Base-by-base conservation (phyloP, 169 alveolate species). In the Plasmodium cynomolgi region DNA sequence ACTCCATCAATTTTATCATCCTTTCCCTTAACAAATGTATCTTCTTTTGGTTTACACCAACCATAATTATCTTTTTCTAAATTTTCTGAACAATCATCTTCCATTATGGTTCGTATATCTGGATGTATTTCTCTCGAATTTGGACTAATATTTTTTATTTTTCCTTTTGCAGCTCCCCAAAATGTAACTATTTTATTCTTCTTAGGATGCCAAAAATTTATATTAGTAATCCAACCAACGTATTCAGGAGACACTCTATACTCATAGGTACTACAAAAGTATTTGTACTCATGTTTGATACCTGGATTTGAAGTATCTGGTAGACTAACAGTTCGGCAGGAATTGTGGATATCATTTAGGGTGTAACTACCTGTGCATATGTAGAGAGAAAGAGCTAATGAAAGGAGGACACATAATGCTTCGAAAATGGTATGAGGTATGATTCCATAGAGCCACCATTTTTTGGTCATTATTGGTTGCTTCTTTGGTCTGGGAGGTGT, bases 371-470 rank as follows among this genome's bases (percentile, higher is more conserved):
- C 99, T 13, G 98, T 96, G 86, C 98, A 97, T 33, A 97, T 79
- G 86, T 97, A 97, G 37, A 97, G 96, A n/a, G 97, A 97, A 54
- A 96, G 77, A n/a, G 97, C 96, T 68, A 97, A 93, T n/a, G 97
- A 93, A 34, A 96, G 84, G 44, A 97, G 95, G 4, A 97, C 99
- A 88, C 97, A 93, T 75, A 92, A 93, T 5, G 99, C 99, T 84
- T 97, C 99, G 84, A 97, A 97, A 31, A 97, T 84, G 15, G 99
- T 97, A 96, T 97, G 99, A 15, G 99, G 99, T 1, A 97, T 37
- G 88, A 97, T 97, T 75, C 99, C 99, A 91, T 92, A 97, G 31
- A 97, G 71, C 99, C 99, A 97, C 99, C 99, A 97, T 74, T 96
- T 97, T 74, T 97, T 93, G 20, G 99, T 97, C 99, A 97, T 97